A percentile compares a stretch with the other conserved stretches of the same genome.
Conservation (phyloP, 2,329 filamentous ascomycete species). For the Stachybotrys echinatus region DNA sequence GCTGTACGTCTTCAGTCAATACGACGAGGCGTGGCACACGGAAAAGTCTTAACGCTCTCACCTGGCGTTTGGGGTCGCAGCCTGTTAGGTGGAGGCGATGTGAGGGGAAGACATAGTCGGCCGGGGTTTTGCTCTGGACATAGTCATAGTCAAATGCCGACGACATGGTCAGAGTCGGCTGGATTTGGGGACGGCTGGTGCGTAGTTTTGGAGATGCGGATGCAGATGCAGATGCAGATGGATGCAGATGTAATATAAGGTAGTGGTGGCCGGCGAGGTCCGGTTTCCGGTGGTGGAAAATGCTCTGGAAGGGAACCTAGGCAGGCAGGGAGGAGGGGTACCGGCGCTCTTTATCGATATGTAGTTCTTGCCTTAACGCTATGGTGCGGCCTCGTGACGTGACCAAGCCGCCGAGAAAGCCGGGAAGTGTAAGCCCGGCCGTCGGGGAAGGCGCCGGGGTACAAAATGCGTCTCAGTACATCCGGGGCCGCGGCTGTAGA, state of each 20-base stretch:
- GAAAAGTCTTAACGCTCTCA: too few species aligned
- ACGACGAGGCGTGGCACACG: too few species aligned
- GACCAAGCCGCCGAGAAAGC: background rate
- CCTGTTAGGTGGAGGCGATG: slow-evolving; percentile 48
- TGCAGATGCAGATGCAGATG: too few species aligned
- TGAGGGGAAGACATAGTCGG: slow-evolving; percentile 54
- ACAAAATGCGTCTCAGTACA: background rate
- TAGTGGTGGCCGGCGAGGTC: background rate
- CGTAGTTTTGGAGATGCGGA: background rate
- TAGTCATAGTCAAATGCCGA: slow-evolving; percentile 26
- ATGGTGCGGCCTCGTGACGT: background rate
- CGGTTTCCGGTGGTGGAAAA: background rate
- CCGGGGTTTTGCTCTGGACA: slow-evolving; percentile 21
- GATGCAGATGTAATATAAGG: background rate
- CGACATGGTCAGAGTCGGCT: slow-evolving; percentile 1
- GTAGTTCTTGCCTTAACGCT: background rate
- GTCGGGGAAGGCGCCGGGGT: background rate
- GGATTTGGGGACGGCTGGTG: background rate
- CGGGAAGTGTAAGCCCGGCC: background rate
- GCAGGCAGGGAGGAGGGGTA: background rate
- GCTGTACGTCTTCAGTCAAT: too few species aligned
- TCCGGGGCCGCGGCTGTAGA: too few species aligned
- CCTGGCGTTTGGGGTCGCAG: slow-evolving; percentile 50
- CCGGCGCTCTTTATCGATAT: background rate
- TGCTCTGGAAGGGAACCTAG: background rate